Evolutionary conservation across 306 rosid species (phyloP).

Genomic region (Vigna nakashimae): DNA sequence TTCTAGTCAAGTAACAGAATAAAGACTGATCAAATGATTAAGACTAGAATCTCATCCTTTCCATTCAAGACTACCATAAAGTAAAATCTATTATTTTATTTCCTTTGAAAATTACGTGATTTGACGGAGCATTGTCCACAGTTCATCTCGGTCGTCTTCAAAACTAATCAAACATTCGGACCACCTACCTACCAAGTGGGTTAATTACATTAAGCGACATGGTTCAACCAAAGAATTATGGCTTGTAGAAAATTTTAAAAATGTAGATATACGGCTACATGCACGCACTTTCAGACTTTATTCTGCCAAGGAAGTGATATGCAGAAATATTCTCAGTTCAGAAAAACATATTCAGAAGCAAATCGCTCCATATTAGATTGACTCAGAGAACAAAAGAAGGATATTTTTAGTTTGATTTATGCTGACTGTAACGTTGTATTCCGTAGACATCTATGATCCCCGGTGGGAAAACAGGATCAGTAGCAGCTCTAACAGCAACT

Average conservation of each 20-base stretch:
- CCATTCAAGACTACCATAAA: too few relatives aligned
- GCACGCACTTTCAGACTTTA: slow-evolving; percentile 41
- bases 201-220: background rate
- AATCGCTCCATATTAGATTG: slow-evolving; percentile 40
- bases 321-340: slow-evolving; percentile 29
- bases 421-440: slow-evolving; percentile 78
- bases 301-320: slow-evolving; percentile 36
- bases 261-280: slow-evolving; percentile 5
- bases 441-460: slow-evolving; percentile 83
- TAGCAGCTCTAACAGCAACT: slow-evolving; percentile 94
- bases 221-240: slow-evolving; percentile 7
- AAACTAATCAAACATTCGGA: background rate
- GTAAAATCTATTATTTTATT: background rate
- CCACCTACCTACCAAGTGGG: slow-evolving; percentile 8
- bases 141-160: background rate
- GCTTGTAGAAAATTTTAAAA: too few relatives aligned
- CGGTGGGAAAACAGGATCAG: slow-evolving; percentile 94
- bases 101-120: slow-evolving; percentile 4
- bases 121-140: background rate
- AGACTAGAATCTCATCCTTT: too few relatives aligned
- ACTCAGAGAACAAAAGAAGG: slow-evolving; percentile 17
- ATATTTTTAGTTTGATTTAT: slow-evolving; percentile 54
- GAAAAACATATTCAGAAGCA: slow-evolving; percentile 29
- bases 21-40: too few relatives aligned
- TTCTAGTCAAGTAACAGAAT: too few relatives aligned